These are phyloP conservation scores for Leccinum solheimii DNA, from an alignment of 1,284 basidiomycete genomes.

Conservation along the genomic window DNA sequence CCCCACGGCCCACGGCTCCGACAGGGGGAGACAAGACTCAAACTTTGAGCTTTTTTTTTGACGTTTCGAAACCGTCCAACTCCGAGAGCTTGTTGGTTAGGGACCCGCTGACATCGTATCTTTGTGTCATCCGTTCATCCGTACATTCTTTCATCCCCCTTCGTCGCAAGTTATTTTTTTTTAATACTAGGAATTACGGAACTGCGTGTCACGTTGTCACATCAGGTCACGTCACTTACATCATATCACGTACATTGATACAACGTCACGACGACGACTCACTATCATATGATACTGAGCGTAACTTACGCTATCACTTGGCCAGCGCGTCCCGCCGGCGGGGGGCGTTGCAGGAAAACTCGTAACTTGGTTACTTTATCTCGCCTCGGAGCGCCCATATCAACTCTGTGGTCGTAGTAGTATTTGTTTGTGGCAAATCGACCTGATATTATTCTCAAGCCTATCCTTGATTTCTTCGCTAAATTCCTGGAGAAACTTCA, in stretches of 20 bases:
- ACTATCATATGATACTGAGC: too few relatives aligned
- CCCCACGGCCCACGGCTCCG: not conserved
- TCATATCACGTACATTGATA: not conserved
- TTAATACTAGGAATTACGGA: not conserved
- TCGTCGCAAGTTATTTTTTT: not conserved
- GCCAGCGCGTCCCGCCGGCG: too few relatives aligned
- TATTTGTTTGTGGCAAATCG: too few relatives aligned
- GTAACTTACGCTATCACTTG: too few relatives aligned
- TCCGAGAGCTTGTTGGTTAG: not conserved
- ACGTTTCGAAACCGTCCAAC: not conserved
- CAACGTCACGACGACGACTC: not conserved
- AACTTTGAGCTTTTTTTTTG: not conserved
- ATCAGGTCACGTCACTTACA: not conserved
- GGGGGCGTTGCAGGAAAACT: too few relatives aligned
- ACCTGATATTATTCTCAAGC: too few relatives aligned
- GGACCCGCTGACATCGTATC: not conserved
- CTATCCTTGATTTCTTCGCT: too few relatives aligned
- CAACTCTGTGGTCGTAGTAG: too few relatives aligned
- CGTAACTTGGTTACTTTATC: too few relatives aligned
- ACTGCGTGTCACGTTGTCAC: not conserved
- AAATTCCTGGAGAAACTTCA: too few relatives aligned
- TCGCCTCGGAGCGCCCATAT: too few relatives aligned
- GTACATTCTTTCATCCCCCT: not conserved
- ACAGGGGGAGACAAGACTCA: not conserved
- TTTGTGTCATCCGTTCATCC: not conserved